Evolutionary conservation across 2,329 filamentous ascomycete genomes (phyloP), one percentile per base, ranked within the genome.

Genomic region (Colletotrichum sp.): DNA sequence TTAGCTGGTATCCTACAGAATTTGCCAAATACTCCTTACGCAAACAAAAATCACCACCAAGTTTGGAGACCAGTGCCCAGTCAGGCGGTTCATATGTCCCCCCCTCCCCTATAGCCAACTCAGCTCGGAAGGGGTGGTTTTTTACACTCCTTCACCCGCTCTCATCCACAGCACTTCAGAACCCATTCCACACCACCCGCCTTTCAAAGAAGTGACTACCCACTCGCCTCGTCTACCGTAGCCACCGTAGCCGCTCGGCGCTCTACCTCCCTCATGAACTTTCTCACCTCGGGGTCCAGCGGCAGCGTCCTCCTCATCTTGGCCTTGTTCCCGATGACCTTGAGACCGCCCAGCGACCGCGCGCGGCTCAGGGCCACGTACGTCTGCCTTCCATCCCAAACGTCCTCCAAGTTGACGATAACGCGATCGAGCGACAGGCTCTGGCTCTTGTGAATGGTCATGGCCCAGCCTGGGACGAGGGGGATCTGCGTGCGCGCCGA

Each of bases 401-500:
- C 86, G 9, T 82, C 80, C 1, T 81, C 80, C 6, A 93, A 79
- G 79, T 93, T 83, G 3, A 93, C 90, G 3, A 88, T 85, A 3
- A 91, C 91, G 6, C 87, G 86, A 27, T 93, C 88, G 5, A 94
- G 83, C 2, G 91, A 93, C 86, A 93, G 90, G 5, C 91, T 91
- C 82, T 93, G 90, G 6, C 87, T 87, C 80, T 92, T 93, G 80
- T 94, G 92, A 3, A 93, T 89, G 0, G 88, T 93, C 79, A 93
- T 88, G 0, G 92, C 92, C 90, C 91, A 94, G 0, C 88, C 92
- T 0, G 91, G 85, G 2, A 87, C 83, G 0, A 94, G 85, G 0
- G 92, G 92, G 9, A 94, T 87, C 79, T 93, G 92, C 1, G 91
- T 91, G 19, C 92, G 85, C 2, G 85, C 84, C 0, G 92, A 80